Conservation (phyloP, 805 yeast species). For the Ogataea dorogensis region DNA sequence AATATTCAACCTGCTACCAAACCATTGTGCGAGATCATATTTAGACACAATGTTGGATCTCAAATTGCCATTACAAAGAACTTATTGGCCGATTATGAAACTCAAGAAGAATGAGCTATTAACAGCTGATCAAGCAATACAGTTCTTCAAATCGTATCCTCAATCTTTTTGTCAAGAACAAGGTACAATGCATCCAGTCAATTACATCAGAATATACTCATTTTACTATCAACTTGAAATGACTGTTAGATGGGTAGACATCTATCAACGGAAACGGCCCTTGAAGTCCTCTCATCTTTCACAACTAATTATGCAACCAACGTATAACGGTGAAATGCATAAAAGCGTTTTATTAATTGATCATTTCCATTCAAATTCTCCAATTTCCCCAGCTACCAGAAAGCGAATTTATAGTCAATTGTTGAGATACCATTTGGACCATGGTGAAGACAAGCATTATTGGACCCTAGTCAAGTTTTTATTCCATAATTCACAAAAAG, state of each 20-base stretch:
- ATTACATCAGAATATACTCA: constrained; percentile 14
- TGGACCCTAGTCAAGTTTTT: constrained; percentile 5
- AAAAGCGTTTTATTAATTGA: constrained; percentile 10
- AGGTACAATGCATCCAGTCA: constrained; percentile 4
- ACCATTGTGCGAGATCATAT: not conserved
- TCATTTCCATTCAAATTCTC: constrained; percentile 5
- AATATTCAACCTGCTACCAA: constrained; percentile 9
- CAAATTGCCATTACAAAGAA: constrained; percentile 11
- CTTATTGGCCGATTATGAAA: constrained; percentile 9
- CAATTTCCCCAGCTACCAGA: not conserved
- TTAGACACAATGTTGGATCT: constrained; percentile 11
- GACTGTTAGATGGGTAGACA: constrained; percentile 5
- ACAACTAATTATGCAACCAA: constrained; percentile 9
- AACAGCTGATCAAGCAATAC: constrained; percentile 9
- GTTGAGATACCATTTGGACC: constrained; percentile 1
- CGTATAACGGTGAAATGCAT: constrained; percentile 12
- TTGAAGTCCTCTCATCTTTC: constrained; percentile 5
- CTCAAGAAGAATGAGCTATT: constrained; percentile 1
- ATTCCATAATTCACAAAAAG: constrained; percentile 9
- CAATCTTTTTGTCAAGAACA: constrained; percentile 8
- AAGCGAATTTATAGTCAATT: constrained; percentile 3
- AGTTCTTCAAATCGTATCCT: constrained; percentile 11
- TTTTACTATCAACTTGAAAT: constrained; percentile 11
- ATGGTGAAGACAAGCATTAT: constrained; percentile 2
- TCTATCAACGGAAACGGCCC: constrained; percentile 2